phyloP scores from a whole-genome alignment of 1,284 basidiomycete genomes.

The Singerocomus inundabilis region DNA sequence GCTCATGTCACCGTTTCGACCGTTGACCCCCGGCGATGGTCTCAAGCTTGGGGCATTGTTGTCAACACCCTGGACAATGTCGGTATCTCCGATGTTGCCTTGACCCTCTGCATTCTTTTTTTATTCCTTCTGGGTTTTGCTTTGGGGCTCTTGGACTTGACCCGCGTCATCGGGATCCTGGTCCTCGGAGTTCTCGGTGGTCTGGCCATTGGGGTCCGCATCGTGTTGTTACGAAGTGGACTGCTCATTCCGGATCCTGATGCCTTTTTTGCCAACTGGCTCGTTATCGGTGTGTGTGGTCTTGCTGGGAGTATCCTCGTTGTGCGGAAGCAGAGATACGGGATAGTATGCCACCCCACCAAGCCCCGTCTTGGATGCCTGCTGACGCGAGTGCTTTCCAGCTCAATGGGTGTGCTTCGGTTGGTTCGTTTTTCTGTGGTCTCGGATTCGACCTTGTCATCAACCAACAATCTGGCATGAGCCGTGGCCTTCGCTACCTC shows the following conservation, averaged over 20 bases:
- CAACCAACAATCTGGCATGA: constrained; percentile 59
- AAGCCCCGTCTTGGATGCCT: neutral
- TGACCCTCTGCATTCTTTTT: constrained; percentile 47
- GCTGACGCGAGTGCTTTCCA: constrained; percentile 21
- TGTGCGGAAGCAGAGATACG: constrained; percentile 45
- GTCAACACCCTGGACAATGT: constrained; percentile 50
- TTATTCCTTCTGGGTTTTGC: constrained; percentile 52
- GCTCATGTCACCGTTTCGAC: neutral
- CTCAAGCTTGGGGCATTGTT: constrained; percentile 57
- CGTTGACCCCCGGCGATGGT: constrained; percentile 5
- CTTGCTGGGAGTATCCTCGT: constrained; percentile 41
- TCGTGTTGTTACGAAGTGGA: constrained; percentile 48
- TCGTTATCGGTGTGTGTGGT: constrained; percentile 46
- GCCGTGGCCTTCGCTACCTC: constrained; percentile 58
- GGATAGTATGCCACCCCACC: constrained; percentile 45
- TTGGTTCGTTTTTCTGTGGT: constrained; percentile 56
- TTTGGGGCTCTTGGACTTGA: constrained; percentile 51
- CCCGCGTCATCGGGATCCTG: constrained; percentile 45
- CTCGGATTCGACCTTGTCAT: constrained; percentile 57
- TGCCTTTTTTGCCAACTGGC: constrained; percentile 51
- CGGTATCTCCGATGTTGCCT: constrained; percentile 50
- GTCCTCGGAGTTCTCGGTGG: constrained; percentile 52
- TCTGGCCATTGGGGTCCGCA: constrained; percentile 54
- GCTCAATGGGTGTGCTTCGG: constrained; percentile 51
- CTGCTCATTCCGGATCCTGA: constrained; percentile 43